Evolutionary conservation across 108 stramenopile species (phyloP).

Genomic region (Cyclotella sp.): DNA sequence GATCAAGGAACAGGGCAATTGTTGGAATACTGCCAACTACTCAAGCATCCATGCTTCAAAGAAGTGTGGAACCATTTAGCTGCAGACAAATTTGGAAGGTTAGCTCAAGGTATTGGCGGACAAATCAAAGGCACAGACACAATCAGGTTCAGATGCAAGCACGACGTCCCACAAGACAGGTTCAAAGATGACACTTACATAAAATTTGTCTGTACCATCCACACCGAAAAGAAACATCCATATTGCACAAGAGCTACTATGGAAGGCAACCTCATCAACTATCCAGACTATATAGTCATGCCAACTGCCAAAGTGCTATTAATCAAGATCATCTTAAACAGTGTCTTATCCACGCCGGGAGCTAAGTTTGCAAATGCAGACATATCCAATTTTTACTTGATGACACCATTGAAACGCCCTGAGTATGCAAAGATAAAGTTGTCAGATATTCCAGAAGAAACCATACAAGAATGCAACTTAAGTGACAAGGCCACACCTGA

Average conservation of each 20-base stretch:
- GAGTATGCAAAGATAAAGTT: too few relatives aligned
- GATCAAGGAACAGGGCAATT: conserved; percentile 19
- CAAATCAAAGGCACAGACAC: conserved; percentile 28
- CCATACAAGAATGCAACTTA: too few relatives aligned
- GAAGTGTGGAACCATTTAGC: not conserved
- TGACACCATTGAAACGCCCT: too few relatives aligned
- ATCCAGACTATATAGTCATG: conserved; percentile 26
- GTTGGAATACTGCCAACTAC: conserved; percentile 19
- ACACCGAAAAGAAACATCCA: conserved; percentile 8
- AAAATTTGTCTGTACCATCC: conserved; percentile 22
- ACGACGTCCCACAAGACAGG: conserved; percentile 28
- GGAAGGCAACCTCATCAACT: conserved; percentile 40
- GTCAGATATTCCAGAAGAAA: too few relatives aligned
- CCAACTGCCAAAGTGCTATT: conserved; percentile 31
- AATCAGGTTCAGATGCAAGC: conserved; percentile 36
- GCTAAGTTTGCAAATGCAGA: too few relatives aligned
- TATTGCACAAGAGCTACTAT: conserved; percentile 1
- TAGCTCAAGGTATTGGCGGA: not conserved
- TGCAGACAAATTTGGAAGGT: conserved; percentile 4
- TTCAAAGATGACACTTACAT: conserved; percentile 20
- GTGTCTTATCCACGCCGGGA: too few relatives aligned
- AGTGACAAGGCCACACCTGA: too few relatives aligned
- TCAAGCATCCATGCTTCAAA: not conserved
- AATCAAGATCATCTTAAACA: conserved; percentile 12
- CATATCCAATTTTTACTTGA: too few relatives aligned